Evolutionary conservation across 805 yeast genomes (phyloP).

Genomic region (Geotrichum ghanense): DNA sequence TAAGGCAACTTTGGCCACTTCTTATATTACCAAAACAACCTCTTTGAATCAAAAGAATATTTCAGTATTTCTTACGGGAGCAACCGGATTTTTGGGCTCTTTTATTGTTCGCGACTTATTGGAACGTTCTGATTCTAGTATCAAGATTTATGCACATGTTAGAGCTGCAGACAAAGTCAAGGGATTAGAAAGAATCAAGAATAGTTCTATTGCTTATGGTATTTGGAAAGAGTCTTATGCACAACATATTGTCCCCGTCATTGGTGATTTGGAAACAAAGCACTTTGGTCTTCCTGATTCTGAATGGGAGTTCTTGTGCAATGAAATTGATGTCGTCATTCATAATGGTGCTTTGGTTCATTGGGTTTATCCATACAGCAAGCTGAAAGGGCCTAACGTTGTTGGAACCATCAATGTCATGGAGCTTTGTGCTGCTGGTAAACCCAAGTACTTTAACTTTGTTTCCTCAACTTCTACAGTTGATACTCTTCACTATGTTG

Average conservation of each 20-base stretch:
- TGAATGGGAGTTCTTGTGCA: constrained; percentile 47
- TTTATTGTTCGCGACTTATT: constrained; percentile 73
- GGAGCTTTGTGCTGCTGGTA: constrained; percentile 65
- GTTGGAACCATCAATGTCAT: constrained; percentile 75
- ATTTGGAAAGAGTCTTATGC: constrained; percentile 57
- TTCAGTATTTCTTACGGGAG: constrained; percentile 84
- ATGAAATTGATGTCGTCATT: constrained; percentile 65
- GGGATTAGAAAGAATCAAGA: constrained; percentile 66
- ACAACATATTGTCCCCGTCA: constrained; percentile 50
- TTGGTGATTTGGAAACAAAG: constrained; percentile 70
- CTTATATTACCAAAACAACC: constrained; percentile 34
- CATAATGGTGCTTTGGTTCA: constrained; percentile 98
- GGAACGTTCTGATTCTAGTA: constrained; percentile 36
- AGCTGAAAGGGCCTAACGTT: constrained; percentile 87
- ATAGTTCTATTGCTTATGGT: constrained; percentile 74
- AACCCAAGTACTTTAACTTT: constrained; percentile 76
- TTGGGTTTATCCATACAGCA: constrained; percentile 94
- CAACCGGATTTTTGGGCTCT: constrained; percentile 93
- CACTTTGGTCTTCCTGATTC: constrained; percentile 55
- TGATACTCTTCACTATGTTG: constrained; percentile 72
- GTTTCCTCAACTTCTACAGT: constrained; percentile 93
- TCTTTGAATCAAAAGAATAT: constrained; percentile 29
- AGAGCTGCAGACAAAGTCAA: constrained; percentile 61
- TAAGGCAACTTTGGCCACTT: constrained; percentile 31
- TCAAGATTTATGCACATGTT: constrained; percentile 77